Evolutionary conservation across 1,284 basidiomycete genomes (phyloP), one percentile per base, ranked within the genome.

Genomic region (Porodaedalea pini): DNA sequence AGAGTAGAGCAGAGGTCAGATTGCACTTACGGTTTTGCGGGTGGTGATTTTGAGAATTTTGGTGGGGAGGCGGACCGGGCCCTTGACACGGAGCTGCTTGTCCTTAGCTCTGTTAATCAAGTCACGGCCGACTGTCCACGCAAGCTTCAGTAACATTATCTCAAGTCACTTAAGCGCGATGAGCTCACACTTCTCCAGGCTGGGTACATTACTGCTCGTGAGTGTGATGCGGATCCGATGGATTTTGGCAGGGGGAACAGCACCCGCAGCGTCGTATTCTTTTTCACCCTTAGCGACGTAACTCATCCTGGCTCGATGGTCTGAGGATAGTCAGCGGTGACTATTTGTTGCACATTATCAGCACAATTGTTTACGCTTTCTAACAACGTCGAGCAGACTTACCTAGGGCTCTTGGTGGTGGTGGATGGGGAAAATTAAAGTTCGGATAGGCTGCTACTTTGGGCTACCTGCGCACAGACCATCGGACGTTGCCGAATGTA

Each of bases 211-310:
- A 77, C 92, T 90, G 77, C 90, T 94, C 64, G 97, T 98, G 73
- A 99, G 82, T 67, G 97, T 99, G 82, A 99, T 99, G 67, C 97
- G 84, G 78, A 99, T 99, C 85, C 98, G 98, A 88, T 99, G 97
- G 75, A 94, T 86, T 80, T 98, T 96, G 72, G 91, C 87, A 66
- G 85, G 80, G 68, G 90, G 88, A 61, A 90, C 81, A 63, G 90
- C 90, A 69, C 91, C 93, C 60, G 92, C 86, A 69, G 93, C 92
- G 67, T 96, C 94, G 80, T 94, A 94, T 74, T 98, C 95, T 79
- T 98, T 94, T 79, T 95, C 90, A 75, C 87, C 91, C 88, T 96
- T 97, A 84, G 95, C 93, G 92, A 97, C 95, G 91, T 95, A 94
- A 90, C 90, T 93, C 95, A 98, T 98, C 81, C 78, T 91, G 68